phyloP scores from a whole-genome alignment of 768 basidiomycete genomes.

The Auricularia cornea region DNA sequence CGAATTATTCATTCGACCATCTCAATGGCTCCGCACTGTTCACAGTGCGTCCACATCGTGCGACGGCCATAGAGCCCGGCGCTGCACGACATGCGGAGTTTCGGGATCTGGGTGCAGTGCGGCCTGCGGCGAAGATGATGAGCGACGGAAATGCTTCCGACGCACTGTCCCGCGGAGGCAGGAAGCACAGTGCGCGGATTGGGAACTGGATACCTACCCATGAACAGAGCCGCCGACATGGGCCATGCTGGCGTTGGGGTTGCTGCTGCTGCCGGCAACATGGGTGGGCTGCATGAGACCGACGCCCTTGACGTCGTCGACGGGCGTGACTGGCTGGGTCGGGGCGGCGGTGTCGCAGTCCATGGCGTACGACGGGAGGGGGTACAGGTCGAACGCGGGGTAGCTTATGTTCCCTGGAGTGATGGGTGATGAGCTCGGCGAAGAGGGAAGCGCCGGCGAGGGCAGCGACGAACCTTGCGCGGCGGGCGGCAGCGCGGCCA shows the following conservation, averaged over 20 bases:
- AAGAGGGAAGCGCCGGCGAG: not conserved
- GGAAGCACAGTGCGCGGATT: not conserved
- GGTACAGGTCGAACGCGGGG: conserved; percentile 57
- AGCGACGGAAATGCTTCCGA: too few relatives aligned
- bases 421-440: not conserved
- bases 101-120: conserved; percentile 72
- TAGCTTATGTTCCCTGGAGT: conserved; percentile 12
- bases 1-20: conserved; percentile 67
- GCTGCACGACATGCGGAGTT: conserved; percentile 71
- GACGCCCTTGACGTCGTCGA: conserved; percentile 35
- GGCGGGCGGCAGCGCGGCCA: not conserved
- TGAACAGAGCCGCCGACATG: conserved; percentile 37
- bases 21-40: conserved; percentile 82
- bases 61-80: conserved; percentile 59
- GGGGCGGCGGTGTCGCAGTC: not conserved
- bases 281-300: conserved; percentile 59
- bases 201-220: conserved; percentile 42
- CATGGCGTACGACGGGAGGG: conserved; percentile 40
- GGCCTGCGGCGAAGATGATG: conserved; percentile 30
- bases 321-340: not conserved
- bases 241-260: not conserved
- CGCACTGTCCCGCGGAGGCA: conserved; percentile 1
- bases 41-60: conserved; percentile 84
- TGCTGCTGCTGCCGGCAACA: conserved; percentile 21
- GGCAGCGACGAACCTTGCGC: not conserved